phyloP scores from a whole-genome alignment of 1,139 yeast genomes.

The Trichomonascaceae sp. region DNA sequence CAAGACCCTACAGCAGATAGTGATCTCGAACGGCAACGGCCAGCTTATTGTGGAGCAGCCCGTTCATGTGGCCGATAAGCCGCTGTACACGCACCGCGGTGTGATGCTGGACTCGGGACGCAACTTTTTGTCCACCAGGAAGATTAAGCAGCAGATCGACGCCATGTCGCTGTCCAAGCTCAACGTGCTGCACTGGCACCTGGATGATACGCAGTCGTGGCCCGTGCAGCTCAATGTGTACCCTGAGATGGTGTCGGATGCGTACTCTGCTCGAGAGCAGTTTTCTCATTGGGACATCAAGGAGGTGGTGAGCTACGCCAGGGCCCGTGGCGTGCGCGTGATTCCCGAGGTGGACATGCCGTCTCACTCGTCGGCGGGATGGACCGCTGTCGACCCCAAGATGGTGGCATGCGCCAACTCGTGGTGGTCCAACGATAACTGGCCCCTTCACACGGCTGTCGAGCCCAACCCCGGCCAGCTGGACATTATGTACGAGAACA shows the following conservation, averaged over 20 bases:
- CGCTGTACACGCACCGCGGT: slow-evolving; percentile 35
- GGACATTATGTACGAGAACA: slow-evolving; percentile 27
- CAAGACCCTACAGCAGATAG: slow-evolving; percentile 33
- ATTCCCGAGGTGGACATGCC: slow-evolving; percentile 39
- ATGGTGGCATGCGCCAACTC: slow-evolving; percentile 28
- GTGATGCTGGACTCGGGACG: slow-evolving; percentile 34
- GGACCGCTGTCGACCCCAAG: slow-evolving; percentile 28
- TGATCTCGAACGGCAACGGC: slow-evolving; percentile 22
- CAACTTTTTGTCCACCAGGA: slow-evolving; percentile 27
- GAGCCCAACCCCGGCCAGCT: slow-evolving; percentile 39
- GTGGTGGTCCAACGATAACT: slow-evolving; percentile 26
- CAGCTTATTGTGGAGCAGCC: slow-evolving; percentile 26
- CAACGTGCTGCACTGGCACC: slow-evolving; percentile 37
- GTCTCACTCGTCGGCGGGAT: slow-evolving; percentile 37
- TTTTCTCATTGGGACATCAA: slow-evolving; percentile 28
- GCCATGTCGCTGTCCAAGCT: slow-evolving; percentile 32
- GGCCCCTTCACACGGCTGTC: slow-evolving; percentile 25
- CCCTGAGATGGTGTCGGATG: slow-evolving; percentile 35
- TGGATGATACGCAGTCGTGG: slow-evolving; percentile 37
- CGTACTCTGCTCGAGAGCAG: slow-evolving; percentile 29
- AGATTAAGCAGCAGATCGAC: slow-evolving; percentile 31
- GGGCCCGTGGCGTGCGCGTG: slow-evolving; percentile 31
- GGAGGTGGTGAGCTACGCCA: slow-evolving; percentile 28
- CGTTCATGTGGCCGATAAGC: slow-evolving; percentile 29
- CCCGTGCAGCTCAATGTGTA: slow-evolving; percentile 28